phyloP scores from a whole-genome alignment of 2,329 filamentous ascomycete species.

The Stemphylium vesicarium region DNA sequence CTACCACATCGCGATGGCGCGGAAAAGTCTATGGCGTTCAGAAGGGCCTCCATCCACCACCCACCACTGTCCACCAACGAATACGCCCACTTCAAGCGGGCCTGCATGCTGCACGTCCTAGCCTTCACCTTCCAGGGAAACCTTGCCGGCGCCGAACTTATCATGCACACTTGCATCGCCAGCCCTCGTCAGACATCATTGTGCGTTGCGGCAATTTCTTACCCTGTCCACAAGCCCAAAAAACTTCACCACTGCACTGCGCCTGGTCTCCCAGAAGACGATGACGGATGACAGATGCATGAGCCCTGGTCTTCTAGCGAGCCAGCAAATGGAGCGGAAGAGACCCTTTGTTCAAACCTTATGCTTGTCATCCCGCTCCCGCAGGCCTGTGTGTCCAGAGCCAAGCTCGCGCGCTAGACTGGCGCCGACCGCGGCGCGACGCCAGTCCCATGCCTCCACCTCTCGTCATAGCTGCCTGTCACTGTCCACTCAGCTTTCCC shows the following conservation, averaged over 20 bases:
- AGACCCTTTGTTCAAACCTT: conserved; percentile 45
- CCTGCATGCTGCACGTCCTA: conserved; percentile 36
- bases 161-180: conserved; percentile 32
- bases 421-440: conserved; percentile 33
- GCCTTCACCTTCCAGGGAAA: conserved; percentile 24
- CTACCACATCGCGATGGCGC: conserved; percentile 32
- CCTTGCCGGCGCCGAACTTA: conserved; percentile 31
- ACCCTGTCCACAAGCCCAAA: conserved; percentile 14
- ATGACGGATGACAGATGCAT: conserved; percentile 10
- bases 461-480: conserved; percentile 34
- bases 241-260: neutral
- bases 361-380: conserved; percentile 50
- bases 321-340: conserved; percentile 24
- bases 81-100: conserved; percentile 32
- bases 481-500: conserved; percentile 14
- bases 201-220: conserved; percentile 24
- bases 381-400: conserved; percentile 38
- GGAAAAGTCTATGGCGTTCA: too few relatives aligned
- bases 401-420: conserved; percentile 34
- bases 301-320: conserved; percentile 27
- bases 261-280: neutral
- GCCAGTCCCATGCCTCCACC: conserved; percentile 26
- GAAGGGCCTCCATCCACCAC: neutral
- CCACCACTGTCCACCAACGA: conserved; percentile 19
- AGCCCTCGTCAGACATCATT: conserved; percentile 30